phyloP scores from a whole-genome alignment of 768 basidiomycete species.

The Collybiopsis confluens region DNA sequence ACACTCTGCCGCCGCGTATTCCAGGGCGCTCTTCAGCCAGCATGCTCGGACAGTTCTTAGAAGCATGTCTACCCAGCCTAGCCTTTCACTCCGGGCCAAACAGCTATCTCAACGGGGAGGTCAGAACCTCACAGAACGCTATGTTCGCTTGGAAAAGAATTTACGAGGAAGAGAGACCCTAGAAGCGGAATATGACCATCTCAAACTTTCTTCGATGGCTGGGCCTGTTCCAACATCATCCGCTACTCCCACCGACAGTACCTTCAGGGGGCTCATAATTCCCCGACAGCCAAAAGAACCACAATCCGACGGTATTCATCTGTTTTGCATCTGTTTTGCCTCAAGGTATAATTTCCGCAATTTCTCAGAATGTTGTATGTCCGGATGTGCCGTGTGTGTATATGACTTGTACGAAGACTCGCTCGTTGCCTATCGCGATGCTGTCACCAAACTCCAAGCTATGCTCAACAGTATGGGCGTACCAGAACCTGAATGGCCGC shows the following conservation, averaged over 20 bases:
- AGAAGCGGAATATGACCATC: slow-evolving; percentile 23
- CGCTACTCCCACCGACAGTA: slow-evolving; percentile 13
- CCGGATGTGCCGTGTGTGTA: slow-evolving; percentile 88
- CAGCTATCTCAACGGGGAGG: slow-evolving; percentile 37
- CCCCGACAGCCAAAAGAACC: slow-evolving; percentile 62
- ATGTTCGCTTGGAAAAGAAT: slow-evolving; percentile 50
- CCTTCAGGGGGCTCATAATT: slow-evolving; percentile 52
- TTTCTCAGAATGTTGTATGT: slow-evolving; percentile 85
- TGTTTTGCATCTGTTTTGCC: background rate
- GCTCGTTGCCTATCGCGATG: slow-evolving; percentile 54
- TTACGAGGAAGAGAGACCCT: slow-evolving; percentile 40
- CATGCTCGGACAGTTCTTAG: too few relatives aligned
- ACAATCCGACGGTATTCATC: slow-evolving; percentile 56
- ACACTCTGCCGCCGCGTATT: too few relatives aligned
- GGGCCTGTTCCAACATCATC: background rate
- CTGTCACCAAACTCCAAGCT: slow-evolving; percentile 44
- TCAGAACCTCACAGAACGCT: slow-evolving; percentile 57
- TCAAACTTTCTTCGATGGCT: slow-evolving; percentile 7
- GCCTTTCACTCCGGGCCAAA: background rate
- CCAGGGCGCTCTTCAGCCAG: too few relatives aligned
- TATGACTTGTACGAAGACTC: slow-evolving; percentile 85
- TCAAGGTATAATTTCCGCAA: too few relatives aligned
- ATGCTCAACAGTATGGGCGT: slow-evolving; percentile 45
- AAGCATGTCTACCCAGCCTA: background rate
- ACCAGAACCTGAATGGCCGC: slow-evolving; percentile 65